These are phyloP conservation scores for Phylloboletellus chloephorus DNA, from an alignment of 1,284 basidiomycete species.

Conservation along the genomic window DNA sequence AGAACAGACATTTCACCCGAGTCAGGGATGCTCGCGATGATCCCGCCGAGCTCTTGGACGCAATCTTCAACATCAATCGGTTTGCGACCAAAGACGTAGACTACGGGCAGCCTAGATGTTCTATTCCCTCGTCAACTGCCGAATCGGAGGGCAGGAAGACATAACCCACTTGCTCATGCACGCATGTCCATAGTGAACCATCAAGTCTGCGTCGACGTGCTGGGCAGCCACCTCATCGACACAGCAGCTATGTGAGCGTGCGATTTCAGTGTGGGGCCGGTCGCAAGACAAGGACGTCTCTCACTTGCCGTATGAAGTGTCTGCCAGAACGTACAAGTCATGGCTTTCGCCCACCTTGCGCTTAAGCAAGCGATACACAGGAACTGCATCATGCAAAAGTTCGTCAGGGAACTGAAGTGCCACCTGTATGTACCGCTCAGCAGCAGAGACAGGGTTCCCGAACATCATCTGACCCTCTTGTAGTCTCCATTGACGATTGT, in stretches of 20 bases:
- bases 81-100: constrained; percentile 81
- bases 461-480: constrained; percentile 45
- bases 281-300: constrained; percentile 20
- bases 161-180: constrained; percentile 80
- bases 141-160: background rate
- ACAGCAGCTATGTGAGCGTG: constrained; percentile 66
- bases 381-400: constrained; percentile 81
- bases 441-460: background rate
- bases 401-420: constrained; percentile 97
- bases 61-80: constrained; percentile 50
- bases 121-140: constrained; percentile 33
- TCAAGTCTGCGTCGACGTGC: constrained; percentile 87
- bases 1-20: constrained; percentile 33
- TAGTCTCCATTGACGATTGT: constrained; percentile 50
- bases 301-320: constrained; percentile 95
- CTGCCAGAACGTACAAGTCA: constrained; percentile 88
- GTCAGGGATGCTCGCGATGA: constrained; percentile 23
- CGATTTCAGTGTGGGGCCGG: constrained; percentile 4
- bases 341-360: constrained; percentile 41
- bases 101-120: constrained; percentile 73
- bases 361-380: constrained; percentile 76
- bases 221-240: constrained; percentile 95
- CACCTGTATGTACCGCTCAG: constrained; percentile 45
- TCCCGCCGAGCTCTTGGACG: constrained; percentile 38
- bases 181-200: constrained; percentile 96